Percentiles rank a stretch among this genome's conserved stretches.
phyloP scores from a whole-genome alignment of 2,329 filamentous ascomycete genomes.

The Gliomastix tumulicola region DNA sequence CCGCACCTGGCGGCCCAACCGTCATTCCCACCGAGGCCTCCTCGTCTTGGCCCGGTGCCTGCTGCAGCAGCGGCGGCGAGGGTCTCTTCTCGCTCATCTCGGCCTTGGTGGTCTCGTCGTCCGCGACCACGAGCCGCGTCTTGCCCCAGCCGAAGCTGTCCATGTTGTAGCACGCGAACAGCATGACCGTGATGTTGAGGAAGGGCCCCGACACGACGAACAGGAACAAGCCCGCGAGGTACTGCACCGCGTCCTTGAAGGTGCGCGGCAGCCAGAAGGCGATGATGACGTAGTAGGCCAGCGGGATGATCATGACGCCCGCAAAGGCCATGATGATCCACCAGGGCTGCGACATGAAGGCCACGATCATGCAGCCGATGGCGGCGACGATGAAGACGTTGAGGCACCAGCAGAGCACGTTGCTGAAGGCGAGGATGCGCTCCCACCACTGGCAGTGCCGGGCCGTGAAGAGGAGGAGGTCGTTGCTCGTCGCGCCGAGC shows the following conservation, averaged over 20 bases:
- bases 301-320: constrained; percentile 14
- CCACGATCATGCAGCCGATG: constrained; percentile 16
- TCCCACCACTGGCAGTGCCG: constrained; percentile 15
- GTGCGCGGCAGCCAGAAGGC: constrained; percentile 13
- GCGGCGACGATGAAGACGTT: constrained; percentile 16
- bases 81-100: constrained; percentile 1
- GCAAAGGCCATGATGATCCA: constrained; percentile 16
- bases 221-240: constrained; percentile 10
- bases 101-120: constrained; percentile 4
- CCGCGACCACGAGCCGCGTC: constrained; percentile 11
- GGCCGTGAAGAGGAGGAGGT: constrained; percentile 11
- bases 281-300: constrained; percentile 14
- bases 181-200: constrained; percentile 14
- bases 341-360: constrained; percentile 15
- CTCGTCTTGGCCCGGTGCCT: too few species aligned
- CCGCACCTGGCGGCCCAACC: not conserved
- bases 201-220: constrained; percentile 14
- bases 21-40: not conserved
- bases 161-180: constrained; percentile 16
- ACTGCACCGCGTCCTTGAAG: constrained; percentile 12
- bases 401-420: constrained; percentile 14
- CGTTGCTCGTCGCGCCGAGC: constrained; percentile 16
- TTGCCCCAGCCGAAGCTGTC: constrained; percentile 18
- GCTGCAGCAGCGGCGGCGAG: too few species aligned
- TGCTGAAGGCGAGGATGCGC: constrained; percentile 12